Conservation (phyloP, 164 flowering plant species). For the Vitis vinifera region DNA sequence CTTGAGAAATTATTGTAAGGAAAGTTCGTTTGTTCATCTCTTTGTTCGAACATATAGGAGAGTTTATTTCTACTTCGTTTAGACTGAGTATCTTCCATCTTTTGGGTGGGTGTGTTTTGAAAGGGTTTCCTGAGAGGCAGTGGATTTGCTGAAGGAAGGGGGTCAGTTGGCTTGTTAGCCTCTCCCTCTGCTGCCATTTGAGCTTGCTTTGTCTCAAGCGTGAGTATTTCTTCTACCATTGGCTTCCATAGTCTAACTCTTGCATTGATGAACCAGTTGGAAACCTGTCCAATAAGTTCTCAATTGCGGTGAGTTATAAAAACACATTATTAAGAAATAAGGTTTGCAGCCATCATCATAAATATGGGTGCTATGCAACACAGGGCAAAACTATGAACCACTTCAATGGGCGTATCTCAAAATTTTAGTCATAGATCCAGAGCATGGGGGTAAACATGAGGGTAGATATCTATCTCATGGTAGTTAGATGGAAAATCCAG, state of each 20-base stretch:
- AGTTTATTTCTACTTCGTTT: not conserved
- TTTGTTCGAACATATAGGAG: not conserved
- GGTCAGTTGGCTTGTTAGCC: not conserved
- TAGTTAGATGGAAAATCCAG: too few relatives aligned
- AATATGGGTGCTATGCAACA: too few relatives aligned
- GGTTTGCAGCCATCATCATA: too few relatives aligned
- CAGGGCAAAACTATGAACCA: too few relatives aligned
- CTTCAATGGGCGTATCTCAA: not conserved
- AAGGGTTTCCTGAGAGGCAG: not conserved
- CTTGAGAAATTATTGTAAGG: not conserved
- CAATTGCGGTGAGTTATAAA: not conserved
- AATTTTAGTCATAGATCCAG: not conserved
- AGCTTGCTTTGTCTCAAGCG: conserved; percentile 17
- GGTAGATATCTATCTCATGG: too few relatives aligned
- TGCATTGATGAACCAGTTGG: conserved; percentile 40
- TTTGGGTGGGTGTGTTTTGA: not conserved
- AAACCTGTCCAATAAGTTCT: conserved; percentile 16
- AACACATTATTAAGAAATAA: too few relatives aligned
- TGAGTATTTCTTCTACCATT: conserved; percentile 32
- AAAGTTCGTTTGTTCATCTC: not conserved
- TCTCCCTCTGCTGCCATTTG: conserved; percentile 6
- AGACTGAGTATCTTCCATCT: not conserved
- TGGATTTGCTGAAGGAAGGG: not conserved
- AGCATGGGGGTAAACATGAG: too few relatives aligned
- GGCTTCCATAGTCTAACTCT: conserved; percentile 39